These are phyloP conservation scores for Claviceps africana DNA, from an alignment of 2,329 filamentous ascomycete genomes.

Conservation along the genomic window DNA sequence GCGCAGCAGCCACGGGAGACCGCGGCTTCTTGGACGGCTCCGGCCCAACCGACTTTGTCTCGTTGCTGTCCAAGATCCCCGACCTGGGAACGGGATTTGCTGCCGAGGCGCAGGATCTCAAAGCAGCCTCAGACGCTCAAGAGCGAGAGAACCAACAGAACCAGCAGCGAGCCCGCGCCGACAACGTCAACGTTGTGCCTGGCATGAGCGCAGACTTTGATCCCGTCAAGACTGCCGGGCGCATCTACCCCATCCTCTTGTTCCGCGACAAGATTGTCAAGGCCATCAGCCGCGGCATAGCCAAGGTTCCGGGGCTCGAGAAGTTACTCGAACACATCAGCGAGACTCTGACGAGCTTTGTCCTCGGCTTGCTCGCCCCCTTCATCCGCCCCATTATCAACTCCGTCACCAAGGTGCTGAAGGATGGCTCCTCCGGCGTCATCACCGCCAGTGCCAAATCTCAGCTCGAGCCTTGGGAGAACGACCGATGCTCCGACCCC, in stretches of 20 bases:
- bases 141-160: slow-evolving; percentile 45
- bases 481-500: slow-evolving; percentile 60
- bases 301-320: slow-evolving; percentile 85
- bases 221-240: slow-evolving; percentile 56
- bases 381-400: slow-evolving; percentile 88
- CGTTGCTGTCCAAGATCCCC: slow-evolving; percentile 63
- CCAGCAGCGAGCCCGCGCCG: slow-evolving; percentile 20
- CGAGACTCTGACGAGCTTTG: slow-evolving; percentile 82
- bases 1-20: slow-evolving; percentile 18
- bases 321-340: slow-evolving; percentile 84
- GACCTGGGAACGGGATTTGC: slow-evolving; percentile 52
- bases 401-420: slow-evolving; percentile 68
- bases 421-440: slow-evolving; percentile 66
- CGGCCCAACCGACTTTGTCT: slow-evolving; percentile 47
- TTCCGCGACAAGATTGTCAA: slow-evolving; percentile 93
- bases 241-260: slow-evolving; percentile 89
- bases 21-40: slow-evolving; percentile 29
- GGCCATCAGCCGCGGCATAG: slow-evolving; percentile 68
- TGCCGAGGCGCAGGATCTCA: slow-evolving; percentile 48
- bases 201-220: slow-evolving; percentile 68
- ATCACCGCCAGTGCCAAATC: slow-evolving; percentile 55
- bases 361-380: slow-evolving; percentile 79
- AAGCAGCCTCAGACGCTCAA: slow-evolving; percentile 47
- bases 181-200: slow-evolving; percentile 47
- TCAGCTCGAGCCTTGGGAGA: slow-evolving; percentile 69